Conservation (phyloP, 495 filamentous ascomycete genomes). For the Achaetomiella virescens region DNA sequence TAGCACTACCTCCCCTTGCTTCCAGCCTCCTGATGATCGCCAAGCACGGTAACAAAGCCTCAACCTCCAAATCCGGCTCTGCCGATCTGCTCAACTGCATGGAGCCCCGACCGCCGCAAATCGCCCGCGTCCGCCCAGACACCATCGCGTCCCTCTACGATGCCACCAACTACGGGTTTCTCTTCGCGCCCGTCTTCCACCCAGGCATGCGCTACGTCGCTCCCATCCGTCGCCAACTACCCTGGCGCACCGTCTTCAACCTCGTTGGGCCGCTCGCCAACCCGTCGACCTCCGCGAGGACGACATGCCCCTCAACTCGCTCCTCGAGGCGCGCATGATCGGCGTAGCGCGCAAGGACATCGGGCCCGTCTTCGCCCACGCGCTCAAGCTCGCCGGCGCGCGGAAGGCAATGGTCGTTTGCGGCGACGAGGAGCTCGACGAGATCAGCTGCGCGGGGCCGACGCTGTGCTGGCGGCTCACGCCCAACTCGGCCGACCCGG, state of each 20-base stretch:
- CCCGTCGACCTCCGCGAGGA: constrained; percentile 58
- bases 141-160: constrained; percentile 66
- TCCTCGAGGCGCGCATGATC: constrained; percentile 80
- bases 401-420: constrained; percentile 87
- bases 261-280: constrained; percentile 88
- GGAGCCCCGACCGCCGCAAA: constrained; percentile 60
- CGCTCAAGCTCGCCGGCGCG: constrained; percentile 67
- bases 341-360: constrained; percentile 84
- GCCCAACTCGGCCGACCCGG: constrained; percentile 36
- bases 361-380: constrained; percentile 80
- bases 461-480: constrained; percentile 82
- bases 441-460: constrained; percentile 79
- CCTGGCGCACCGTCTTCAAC: constrained; percentile 94
- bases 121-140: constrained; percentile 62
- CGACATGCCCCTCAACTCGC: neutral
- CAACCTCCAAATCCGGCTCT: constrained; percentile 90
- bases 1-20: constrained; percentile 79
- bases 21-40: constrained; percentile 74
- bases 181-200: constrained; percentile 96
- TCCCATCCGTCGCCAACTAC: constrained; percentile 72
- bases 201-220: constrained; percentile 85
- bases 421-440: constrained; percentile 90
- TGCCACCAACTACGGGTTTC: constrained; percentile 82
- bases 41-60: constrained; percentile 96
- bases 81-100: constrained; percentile 81